Evolutionary conservation across 768 basidiomycete genomes (phyloP).

Genomic region (Termitomyces bulborhizus): DNA sequence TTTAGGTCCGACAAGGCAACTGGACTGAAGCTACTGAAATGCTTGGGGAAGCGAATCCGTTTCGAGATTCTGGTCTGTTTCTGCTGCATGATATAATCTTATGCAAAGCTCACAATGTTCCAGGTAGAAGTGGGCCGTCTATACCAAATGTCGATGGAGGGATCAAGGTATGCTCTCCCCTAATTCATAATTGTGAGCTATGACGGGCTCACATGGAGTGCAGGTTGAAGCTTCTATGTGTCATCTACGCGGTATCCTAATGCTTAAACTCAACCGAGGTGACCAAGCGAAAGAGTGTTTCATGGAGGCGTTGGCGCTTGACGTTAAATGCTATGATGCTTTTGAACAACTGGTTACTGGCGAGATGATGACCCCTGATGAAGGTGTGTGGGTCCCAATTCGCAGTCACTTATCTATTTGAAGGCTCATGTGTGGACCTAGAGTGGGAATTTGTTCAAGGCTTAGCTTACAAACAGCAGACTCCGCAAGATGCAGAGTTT

Average conservation of each 20-base stretch:
- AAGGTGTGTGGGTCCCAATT: constrained; percentile 51
- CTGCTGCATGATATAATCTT: not conserved
- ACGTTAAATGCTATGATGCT: constrained; percentile 96
- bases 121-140: constrained; percentile 61
- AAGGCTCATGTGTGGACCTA: constrained; percentile 21
- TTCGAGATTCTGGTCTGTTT: constrained; percentile 55
- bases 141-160: constrained; percentile 85
- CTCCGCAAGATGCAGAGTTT: constrained; percentile 84
- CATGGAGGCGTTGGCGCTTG: constrained; percentile 90
- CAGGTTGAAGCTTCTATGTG: constrained; percentile 71
- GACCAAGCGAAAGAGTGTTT: constrained; percentile 92
- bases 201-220: not conserved
- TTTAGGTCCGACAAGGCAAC: constrained; percentile 76
- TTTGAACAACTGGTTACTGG: constrained; percentile 87
- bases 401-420: no score
- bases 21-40: constrained; percentile 91
- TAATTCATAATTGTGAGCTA: constrained; percentile 4
- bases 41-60: constrained; percentile 90
- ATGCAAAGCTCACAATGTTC: not conserved
- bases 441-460: constrained; percentile 96
- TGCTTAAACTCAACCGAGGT: constrained; percentile 88
- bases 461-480: constrained; percentile 77
- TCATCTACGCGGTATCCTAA: constrained; percentile 82
- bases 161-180: constrained; percentile 64
- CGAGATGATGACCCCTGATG: constrained; percentile 94